Evolutionary conservation across 495 filamentous ascomycete species (phyloP).

Genomic region (Penicillium salamii): DNA sequence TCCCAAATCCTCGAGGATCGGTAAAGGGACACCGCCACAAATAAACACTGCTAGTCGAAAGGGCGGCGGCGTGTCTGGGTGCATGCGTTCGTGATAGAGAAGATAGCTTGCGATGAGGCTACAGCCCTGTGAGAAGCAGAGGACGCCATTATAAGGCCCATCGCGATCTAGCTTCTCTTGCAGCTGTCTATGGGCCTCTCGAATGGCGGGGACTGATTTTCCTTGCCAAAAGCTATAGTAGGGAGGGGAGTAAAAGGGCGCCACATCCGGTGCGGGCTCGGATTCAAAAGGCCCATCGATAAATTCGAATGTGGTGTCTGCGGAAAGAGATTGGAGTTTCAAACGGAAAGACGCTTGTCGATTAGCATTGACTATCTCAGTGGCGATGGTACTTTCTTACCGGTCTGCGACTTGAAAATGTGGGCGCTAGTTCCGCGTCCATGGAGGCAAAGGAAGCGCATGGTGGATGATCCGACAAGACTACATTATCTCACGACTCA

Average conservation of each 20-base stretch:
- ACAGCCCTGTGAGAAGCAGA: constrained; percentile 45
- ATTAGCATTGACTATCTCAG: too few species aligned
- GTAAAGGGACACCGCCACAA: neutral
- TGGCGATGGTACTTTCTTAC: too few species aligned
- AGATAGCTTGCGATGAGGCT: neutral
- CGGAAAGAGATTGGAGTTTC: neutral
- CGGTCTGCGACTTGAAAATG: neutral
- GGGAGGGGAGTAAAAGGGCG: neutral
- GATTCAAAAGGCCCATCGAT: neutral
- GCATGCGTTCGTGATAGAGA: neutral
- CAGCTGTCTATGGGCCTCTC: constrained; percentile 31
- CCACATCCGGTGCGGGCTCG: neutral
- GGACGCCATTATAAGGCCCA: constrained; percentile 48
- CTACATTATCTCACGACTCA: too few species aligned
- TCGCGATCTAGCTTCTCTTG: constrained; percentile 28
- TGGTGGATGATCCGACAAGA: neutral
- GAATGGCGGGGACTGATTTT: neutral
- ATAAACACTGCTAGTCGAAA: neutral
- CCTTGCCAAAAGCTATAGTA: constrained; percentile 1
- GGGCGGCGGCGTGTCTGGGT: neutral
- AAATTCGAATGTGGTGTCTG: neutral
- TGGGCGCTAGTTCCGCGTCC: neutral
- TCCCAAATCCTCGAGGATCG: too few species aligned
- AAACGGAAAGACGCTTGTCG: neutral
- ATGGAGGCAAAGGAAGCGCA: neutral